phyloP scores from a whole-genome alignment of 768 basidiomycete species.

The Lentinula sp. region DNA sequence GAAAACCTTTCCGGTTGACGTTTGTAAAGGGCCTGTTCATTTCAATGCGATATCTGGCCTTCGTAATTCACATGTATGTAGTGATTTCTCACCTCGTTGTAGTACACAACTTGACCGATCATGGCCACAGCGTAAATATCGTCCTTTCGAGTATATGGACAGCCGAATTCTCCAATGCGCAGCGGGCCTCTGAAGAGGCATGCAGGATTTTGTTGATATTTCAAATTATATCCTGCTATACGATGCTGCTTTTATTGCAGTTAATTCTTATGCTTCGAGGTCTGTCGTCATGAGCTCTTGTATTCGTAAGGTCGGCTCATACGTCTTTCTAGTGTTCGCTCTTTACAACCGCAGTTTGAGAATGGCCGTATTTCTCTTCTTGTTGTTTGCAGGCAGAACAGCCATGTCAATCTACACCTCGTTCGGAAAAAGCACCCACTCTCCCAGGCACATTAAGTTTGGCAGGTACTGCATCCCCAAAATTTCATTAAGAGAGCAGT shows the following conservation, averaged over 20 bases:
- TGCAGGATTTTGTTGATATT: background rate
- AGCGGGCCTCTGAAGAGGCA: background rate
- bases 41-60: background rate
- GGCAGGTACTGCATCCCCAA: background rate
- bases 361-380: background rate
- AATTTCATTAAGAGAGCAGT: background rate
- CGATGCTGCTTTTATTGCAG: background rate
- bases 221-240: background rate
- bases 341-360: background rate
- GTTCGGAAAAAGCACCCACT: background rate
- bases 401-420: background rate
- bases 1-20: background rate
- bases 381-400: background rate
- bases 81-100: background rate
- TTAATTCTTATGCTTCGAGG: slow-evolving; percentile 4
- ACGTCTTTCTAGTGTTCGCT: background rate
- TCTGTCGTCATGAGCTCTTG: background rate
- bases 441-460: background rate
- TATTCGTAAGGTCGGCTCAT: background rate
- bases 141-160: background rate
- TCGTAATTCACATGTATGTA: background rate
- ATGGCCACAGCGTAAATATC: background rate
- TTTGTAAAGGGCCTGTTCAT: background rate
- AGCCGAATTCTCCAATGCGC: background rate
- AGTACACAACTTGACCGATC: background rate